Percentiles rank a stretch among this genome's conserved stretches.
Evolutionary conservation across 139 green algal species (phyloP).

Genomic region (Chlorella sorokiniana): DNA sequence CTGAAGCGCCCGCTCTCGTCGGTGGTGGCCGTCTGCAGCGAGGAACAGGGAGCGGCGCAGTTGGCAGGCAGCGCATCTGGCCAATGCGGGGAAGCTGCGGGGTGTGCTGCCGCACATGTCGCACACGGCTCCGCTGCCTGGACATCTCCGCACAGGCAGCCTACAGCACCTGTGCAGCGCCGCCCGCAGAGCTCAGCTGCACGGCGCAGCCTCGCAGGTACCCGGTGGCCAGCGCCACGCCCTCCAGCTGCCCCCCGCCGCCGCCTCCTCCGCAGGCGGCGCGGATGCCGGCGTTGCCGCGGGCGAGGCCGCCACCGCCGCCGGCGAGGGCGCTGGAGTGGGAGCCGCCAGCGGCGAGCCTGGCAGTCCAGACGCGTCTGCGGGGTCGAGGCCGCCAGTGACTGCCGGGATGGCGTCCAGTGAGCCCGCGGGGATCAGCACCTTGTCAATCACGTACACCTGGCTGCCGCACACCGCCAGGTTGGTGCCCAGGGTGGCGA

Average conservation of each 20-base stretch:
- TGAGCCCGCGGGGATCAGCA: slow-evolving; percentile 27
- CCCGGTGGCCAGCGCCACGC: slow-evolving; percentile 2
- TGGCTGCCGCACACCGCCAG: slow-evolving; percentile 16
- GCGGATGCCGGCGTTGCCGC: background rate
- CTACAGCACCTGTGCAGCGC: background rate
- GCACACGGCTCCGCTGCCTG: too few relatives aligned
- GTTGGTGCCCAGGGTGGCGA: background rate
- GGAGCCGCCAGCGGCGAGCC: background rate
- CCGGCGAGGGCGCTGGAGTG: background rate
- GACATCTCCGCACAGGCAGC: background rate
- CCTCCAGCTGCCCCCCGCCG: background rate
- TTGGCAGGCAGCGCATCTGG: background rate
- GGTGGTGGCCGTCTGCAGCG: background rate
- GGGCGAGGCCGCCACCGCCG: background rate
- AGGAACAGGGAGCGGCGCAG: background rate
- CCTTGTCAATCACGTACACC: slow-evolving; percentile 12
- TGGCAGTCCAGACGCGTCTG: too few relatives aligned
- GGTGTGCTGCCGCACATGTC: too few relatives aligned
- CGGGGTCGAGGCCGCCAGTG: background rate
- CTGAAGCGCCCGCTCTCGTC: slow-evolving; percentile 18
- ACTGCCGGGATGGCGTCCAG: slow-evolving; percentile 27
- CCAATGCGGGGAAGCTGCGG: background rate
- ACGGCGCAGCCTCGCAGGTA: slow-evolving; percentile 20
- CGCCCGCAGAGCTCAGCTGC: background rate
- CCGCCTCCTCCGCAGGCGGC: background rate